Conservation (phyloP, 371 early-diverging fungal species). For the Mortierella polycephala region DNA sequence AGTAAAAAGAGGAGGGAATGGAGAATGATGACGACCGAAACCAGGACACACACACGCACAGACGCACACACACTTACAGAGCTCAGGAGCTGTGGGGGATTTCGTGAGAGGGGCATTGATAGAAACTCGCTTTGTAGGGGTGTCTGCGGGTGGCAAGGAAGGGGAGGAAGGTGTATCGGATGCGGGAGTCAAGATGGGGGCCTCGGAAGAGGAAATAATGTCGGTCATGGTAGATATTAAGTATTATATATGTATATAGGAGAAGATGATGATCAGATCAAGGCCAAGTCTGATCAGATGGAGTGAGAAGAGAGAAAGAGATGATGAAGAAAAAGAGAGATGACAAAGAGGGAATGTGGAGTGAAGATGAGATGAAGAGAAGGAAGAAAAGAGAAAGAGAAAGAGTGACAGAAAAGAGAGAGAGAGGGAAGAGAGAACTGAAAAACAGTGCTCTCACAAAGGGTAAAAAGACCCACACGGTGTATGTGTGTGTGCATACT, state of each 20-base stretch:
- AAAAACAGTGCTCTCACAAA: neutral
- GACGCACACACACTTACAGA: constrained; percentile 8
- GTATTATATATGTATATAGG: no score
- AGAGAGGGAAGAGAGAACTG: constrained; percentile 1
- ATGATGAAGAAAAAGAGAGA: no score
- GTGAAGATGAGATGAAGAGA: neutral
- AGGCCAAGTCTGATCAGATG: no score
- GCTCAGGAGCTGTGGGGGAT: constrained; percentile 10
- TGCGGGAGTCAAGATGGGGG: neutral
- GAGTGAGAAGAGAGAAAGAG: no score
- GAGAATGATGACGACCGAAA: no score
- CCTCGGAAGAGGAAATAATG: neutral
- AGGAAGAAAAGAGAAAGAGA: constrained; percentile 1
- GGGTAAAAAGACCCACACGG: neutral
- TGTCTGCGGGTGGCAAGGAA: constrained; percentile 7
- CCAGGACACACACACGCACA: neutral
- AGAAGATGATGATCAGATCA: no score
- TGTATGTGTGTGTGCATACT: no score
- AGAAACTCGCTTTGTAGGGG: constrained; percentile 16
- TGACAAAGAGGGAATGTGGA: neutral
- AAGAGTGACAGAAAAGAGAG: neutral
- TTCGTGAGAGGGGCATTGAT: constrained; percentile 19
- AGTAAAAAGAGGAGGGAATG: no score
- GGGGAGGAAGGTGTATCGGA: neutral
- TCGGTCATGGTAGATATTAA: no score